Conservation (phyloP, 441 rosid genomes). For the Metrosideros polymorpha region DNA sequence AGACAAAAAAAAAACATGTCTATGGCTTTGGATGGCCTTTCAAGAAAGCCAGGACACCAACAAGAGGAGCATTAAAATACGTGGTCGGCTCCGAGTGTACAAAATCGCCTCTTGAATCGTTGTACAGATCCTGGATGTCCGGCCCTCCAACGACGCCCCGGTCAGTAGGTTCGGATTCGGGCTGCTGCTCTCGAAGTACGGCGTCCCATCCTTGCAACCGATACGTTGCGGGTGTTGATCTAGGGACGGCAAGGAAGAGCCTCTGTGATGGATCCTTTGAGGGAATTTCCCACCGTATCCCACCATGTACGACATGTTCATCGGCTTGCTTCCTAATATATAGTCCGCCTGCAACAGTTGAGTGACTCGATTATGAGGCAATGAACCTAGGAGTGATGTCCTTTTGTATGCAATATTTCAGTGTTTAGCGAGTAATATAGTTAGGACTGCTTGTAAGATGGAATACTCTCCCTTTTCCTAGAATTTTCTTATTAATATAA, state of each 20-base stretch:
- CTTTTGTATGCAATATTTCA: no score
- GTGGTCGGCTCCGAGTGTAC: conserved; percentile 37
- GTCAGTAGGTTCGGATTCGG: conserved; percentile 24
- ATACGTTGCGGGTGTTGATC: conserved; percentile 9
- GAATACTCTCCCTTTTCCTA: no score
- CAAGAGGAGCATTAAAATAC: conserved; percentile 41
- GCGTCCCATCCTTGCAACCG: conserved; percentile 20
- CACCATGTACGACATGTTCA: conserved; percentile 52
- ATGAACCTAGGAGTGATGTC: no score
- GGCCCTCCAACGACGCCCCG: conserved; percentile 54
- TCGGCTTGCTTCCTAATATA: conserved; percentile 50
- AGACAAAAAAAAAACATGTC: background rate
- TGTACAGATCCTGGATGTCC: conserved; percentile 23
- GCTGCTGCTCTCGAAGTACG: conserved; percentile 3
- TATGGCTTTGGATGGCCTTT: conserved; percentile 2
- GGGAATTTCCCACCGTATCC: conserved; percentile 40
- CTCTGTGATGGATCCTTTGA: conserved; percentile 35
- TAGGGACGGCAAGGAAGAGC: conserved; percentile 33
- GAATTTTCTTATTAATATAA: no score
- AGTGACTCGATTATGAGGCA: no score
- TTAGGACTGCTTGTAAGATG: no score
- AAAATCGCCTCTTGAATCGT: conserved; percentile 30
- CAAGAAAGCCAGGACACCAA: conserved; percentile 44
- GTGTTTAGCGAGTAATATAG: no score
- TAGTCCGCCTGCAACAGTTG: conserved; percentile 39